A percentile compares a stretch with the other conserved stretches of the same genome.
phyloP scores from a whole-genome alignment of 73 alveolate species.

The Urostyla sp. region DNA sequence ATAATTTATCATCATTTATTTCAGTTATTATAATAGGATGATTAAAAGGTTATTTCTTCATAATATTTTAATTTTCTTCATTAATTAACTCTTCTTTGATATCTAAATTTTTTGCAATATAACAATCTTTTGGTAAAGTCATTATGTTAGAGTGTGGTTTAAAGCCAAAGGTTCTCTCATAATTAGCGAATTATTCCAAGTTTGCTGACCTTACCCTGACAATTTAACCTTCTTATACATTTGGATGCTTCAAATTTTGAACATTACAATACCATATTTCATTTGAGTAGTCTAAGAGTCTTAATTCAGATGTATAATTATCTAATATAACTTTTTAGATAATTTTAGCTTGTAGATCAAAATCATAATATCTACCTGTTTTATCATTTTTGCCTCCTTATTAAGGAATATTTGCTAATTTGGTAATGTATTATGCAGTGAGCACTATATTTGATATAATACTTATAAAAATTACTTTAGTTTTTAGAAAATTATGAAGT shows the following conservation, averaged over 20 bases:
- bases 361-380: conserved; percentile 21
- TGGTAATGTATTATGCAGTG: conserved; percentile 7
- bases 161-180: conserved; percentile 31
- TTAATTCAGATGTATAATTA: conserved; percentile 32
- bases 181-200: conserved; percentile 30
- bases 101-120: conserved; percentile 12
- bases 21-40: conserved; percentile 19
- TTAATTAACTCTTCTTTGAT: neutral
- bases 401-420: conserved; percentile 11
- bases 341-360: conserved; percentile 38
- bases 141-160: conserved; percentile 39
- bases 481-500: conserved; percentile 10
- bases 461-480: too few species aligned
- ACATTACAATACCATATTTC: conserved; percentile 47
- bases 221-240: conserved; percentile 33
- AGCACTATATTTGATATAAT: too few species aligned
- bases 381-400: conserved; percentile 32
- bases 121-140: conserved; percentile 5
- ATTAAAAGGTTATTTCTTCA: neutral
- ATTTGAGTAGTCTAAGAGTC: conserved; percentile 26
- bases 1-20: neutral
- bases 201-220: conserved; percentile 40
- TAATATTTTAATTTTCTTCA: neutral
- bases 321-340: conserved; percentile 21
- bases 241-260: conserved; percentile 26